Conservation (phyloP, 2,329 filamentous ascomycete species). For the Neopestalotiopsis rosae region DNA sequence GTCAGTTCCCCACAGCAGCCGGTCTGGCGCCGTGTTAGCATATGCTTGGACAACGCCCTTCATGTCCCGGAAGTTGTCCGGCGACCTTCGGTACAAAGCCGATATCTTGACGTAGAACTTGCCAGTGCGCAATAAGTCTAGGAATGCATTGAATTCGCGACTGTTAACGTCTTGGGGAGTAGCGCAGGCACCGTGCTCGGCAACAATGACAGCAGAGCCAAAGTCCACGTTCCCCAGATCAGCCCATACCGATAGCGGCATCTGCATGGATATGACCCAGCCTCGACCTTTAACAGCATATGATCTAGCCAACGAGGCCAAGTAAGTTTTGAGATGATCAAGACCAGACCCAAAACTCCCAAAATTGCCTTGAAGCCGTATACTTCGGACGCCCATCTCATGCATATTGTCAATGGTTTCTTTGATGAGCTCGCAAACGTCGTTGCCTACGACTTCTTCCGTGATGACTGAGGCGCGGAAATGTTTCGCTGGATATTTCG, state of each 20-base stretch:
- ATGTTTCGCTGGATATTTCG: background rate
- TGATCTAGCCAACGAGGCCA: background rate
- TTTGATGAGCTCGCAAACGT: background rate
- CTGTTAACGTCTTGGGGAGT: background rate
- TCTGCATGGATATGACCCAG: constrained; percentile 9
- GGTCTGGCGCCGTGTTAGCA: background rate
- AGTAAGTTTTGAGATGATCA: background rate
- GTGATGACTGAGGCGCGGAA: constrained; percentile 7
- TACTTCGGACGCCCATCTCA: background rate
- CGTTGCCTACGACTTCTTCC: background rate
- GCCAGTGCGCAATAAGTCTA: background rate
- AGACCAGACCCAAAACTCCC: background rate
- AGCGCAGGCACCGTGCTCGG: constrained; percentile 6
- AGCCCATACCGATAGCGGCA: background rate
- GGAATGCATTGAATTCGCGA: background rate
- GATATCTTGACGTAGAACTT: constrained; percentile 3
- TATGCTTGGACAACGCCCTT: background rate
- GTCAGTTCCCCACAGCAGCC: constrained; percentile 7
- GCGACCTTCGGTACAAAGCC: constrained; percentile 1
- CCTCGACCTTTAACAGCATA: background rate
- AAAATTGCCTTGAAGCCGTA: background rate
- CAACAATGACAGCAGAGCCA: background rate
- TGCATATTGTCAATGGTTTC: background rate
- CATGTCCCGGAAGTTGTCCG: constrained; percentile 7
- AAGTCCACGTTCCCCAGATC: background rate